A percentile compares a stretch with the other conserved stretches of the same genome.
phyloP scores from a whole-genome alignment of 345 rosid species.

The Populus ilicifolia region DNA sequence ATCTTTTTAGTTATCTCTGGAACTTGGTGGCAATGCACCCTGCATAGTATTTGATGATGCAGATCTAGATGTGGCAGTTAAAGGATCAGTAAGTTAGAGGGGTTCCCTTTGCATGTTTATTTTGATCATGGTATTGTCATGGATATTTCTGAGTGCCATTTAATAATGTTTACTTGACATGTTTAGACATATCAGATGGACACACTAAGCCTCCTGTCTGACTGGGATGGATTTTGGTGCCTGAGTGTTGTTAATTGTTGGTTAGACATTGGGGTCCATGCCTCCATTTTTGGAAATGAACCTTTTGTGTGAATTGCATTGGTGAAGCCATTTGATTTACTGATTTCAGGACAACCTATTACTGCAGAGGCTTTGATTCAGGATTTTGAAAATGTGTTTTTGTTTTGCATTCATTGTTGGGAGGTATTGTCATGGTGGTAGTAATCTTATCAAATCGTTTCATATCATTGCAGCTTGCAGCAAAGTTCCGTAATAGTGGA shows the following conservation, averaged over 20 bases:
- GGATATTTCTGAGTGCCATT: slow-evolving; percentile 2
- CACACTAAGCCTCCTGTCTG: not conserved
- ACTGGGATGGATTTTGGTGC: not conserved
- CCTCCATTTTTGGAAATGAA: not conserved
- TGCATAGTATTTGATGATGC: slow-evolving; percentile 97
- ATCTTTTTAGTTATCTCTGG: slow-evolving; percentile 65
- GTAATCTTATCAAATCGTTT: slow-evolving; percentile 1
- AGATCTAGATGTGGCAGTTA: slow-evolving; percentile 84
- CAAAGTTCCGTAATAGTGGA: slow-evolving; percentile 92
- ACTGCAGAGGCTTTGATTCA: not conserved
- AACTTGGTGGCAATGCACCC: slow-evolving; percentile 98
- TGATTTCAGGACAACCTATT: not conserved
- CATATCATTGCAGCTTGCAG: slow-evolving; percentile 66
- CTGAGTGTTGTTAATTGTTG: not conserved
- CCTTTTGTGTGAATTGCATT: not conserved
- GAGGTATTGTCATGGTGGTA: not conserved
- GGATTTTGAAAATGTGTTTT: not conserved
- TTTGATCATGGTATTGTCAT: not conserved
- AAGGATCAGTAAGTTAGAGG: slow-evolving; percentile 74
- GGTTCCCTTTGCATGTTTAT: not conserved
- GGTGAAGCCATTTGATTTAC: not conserved
- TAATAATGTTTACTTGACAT: not conserved
- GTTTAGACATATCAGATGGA: not conserved
- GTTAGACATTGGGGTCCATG: not conserved
- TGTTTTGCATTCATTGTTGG: not conserved